phyloP scores from a whole-genome alignment of 306 rosid genomes.

The Citrullus colocynthis region DNA sequence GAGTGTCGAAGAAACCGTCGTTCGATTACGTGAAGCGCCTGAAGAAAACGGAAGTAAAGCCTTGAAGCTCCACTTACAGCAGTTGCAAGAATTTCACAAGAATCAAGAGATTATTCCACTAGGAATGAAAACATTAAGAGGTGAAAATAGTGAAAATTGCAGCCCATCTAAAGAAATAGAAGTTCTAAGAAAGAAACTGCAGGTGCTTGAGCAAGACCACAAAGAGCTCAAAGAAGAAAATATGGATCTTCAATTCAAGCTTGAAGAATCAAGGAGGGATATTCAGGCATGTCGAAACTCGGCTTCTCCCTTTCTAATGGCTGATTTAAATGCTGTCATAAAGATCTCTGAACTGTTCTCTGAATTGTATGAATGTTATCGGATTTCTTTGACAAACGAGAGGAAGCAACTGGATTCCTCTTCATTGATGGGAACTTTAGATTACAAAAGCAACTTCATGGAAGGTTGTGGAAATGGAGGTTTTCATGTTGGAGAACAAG shows the following conservation, averaged over 20 bases:
- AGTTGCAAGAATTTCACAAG: not conserved
- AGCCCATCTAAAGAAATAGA: conserved; percentile 13
- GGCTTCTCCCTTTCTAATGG: conserved; percentile 6
- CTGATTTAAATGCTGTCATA: not conserved
- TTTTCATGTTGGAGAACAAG: not conserved
- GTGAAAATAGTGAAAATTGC: not conserved
- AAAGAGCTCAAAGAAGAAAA: not conserved
- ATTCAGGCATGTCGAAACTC: not conserved
- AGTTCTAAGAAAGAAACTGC: conserved; percentile 17
- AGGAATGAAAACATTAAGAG: conserved; percentile 22
- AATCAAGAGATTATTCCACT: conserved; percentile 11
- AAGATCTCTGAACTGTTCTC: not conserved
- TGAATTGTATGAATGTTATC: not conserved
- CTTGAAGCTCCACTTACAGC: no score
- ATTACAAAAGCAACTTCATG: not conserved
- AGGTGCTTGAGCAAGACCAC: conserved; percentile 21
- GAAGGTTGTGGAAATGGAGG: not conserved
- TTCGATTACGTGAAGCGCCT: not conserved
- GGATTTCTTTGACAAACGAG: not conserved
- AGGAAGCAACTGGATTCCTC: not conserved
- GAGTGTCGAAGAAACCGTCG: conserved; percentile 9
- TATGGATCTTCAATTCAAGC: not conserved
- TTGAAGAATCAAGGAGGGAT: not conserved
- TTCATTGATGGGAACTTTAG: not conserved
- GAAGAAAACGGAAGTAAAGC: no score